Evolutionary conservation across 352 stramenopile species (phyloP).

Genomic region (Phytophthora cryptogea): DNA sequence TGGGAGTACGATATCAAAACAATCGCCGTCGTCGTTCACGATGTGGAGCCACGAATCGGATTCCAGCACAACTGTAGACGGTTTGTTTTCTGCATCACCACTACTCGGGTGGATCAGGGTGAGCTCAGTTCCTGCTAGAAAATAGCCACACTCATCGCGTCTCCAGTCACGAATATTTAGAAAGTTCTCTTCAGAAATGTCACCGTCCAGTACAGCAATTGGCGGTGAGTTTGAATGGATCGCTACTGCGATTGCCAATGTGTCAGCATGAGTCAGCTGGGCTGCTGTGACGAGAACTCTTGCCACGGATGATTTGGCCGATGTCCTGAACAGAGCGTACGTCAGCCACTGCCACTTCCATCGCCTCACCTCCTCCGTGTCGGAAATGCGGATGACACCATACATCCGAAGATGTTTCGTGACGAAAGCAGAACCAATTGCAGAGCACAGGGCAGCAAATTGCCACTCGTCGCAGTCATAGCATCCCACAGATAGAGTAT

Average conservation of each 20-base stretch:
- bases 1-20: conserved; percentile 36
- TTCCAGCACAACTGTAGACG: conserved; percentile 15
- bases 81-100: background rate
- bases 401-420: conserved; percentile 26
- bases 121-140: conserved; percentile 22
- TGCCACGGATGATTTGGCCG: conserved; percentile 16
- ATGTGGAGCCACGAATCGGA: conserved; percentile 26
- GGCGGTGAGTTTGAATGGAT: conserved; percentile 28
- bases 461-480: conserved; percentile 33
- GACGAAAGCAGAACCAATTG: conserved; percentile 15
- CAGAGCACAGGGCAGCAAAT: conserved; percentile 32
- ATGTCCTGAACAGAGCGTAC: conserved; percentile 37
- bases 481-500: conserved; percentile 28
- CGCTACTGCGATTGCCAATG: conserved; percentile 20
- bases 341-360: conserved; percentile 44
- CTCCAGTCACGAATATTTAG: conserved; percentile 7
- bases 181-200: conserved; percentile 3
- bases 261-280: conserved; percentile 18
- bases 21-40: conserved; percentile 11
- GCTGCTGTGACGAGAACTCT: conserved; percentile 26
- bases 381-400: conserved; percentile 24
- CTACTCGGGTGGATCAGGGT: conserved; percentile 2
- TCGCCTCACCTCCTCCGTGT: conserved; percentile 17
- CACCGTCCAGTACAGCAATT: background rate
- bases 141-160: conserved; percentile 9